A percentile compares a stretch with the other conserved stretches of the same genome.
Evolutionary conservation across 345 rosid genomes (phyloP).

Genomic region (Sisymbrium altissimum): DNA sequence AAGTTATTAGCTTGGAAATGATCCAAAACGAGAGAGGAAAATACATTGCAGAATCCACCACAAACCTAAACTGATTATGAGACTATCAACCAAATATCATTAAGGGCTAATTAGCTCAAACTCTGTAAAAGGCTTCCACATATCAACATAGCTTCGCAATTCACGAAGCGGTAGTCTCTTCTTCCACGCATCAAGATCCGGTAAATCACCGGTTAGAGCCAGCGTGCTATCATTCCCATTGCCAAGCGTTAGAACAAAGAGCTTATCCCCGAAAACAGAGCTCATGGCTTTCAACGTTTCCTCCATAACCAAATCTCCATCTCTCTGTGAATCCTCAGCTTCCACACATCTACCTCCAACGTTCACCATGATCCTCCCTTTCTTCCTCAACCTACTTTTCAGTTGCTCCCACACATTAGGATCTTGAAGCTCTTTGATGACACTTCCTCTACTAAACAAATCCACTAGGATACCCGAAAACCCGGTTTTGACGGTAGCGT

Average conservation of each 20-base stretch:
- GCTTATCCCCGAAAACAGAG: conserved; percentile 48
- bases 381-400: conserved; percentile 54
- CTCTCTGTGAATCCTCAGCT: conserved; percentile 48
- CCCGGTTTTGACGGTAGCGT: conserved; percentile 49
- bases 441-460: conserved; percentile 64
- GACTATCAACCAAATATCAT: neutral
- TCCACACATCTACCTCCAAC: conserved; percentile 61
- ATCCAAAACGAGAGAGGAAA: neutral
- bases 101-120: neutral
- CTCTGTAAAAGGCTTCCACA: conserved; percentile 52
- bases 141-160: conserved; percentile 52
- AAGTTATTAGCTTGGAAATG: neutral
- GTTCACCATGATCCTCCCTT: conserved; percentile 55
- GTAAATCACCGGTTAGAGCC: conserved; percentile 64
- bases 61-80: conserved; percentile 10
- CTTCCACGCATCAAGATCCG: conserved; percentile 65
- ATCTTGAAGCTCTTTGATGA: conserved; percentile 87
- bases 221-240: conserved; percentile 64
- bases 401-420: conserved; percentile 59
- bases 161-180: conserved; percentile 37
- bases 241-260: conserved; percentile 54
- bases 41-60: neutral
- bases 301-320: conserved; percentile 71
- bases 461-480: conserved; percentile 61
- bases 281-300: conserved; percentile 67